These are phyloP conservation scores for Triangularia setosa DNA, from an alignment of 2,329 filamentous ascomycete genomes.

Conservation along the genomic window DNA sequence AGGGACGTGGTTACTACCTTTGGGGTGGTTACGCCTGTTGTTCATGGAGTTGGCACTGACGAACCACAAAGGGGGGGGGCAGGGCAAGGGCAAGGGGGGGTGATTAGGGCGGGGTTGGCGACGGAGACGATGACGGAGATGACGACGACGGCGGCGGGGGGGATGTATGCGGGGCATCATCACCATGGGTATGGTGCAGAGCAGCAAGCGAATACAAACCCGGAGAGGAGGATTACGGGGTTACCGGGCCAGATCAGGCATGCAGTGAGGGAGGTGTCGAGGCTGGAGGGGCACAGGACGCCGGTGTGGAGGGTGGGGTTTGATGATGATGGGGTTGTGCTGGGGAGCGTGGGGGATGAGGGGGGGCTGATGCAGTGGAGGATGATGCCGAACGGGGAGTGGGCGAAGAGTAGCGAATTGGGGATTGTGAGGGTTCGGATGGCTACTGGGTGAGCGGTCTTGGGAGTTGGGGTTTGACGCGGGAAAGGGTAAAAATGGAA, in stretches of 20 bases:
- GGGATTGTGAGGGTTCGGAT: conserved; percentile 55
- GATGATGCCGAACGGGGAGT: conserved; percentile 53
- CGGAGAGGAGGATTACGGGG: conserved; percentile 51
- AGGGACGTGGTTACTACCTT: neutral
- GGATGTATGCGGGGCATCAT: neutral
- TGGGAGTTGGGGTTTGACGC: neutral
- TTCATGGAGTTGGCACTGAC: neutral
- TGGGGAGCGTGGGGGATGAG: conserved; percentile 74
- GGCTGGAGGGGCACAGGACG: conserved; percentile 62
- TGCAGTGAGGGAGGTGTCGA: conserved; percentile 58
- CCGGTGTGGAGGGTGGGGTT: conserved; percentile 76
- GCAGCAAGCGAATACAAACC: conserved; percentile 27
- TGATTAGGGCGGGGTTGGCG: conserved; percentile 10
- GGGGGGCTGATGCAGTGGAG: conserved; percentile 62
- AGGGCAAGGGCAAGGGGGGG: conserved; percentile 21
- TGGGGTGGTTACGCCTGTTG: neutral
- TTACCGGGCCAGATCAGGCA: conserved; percentile 65
- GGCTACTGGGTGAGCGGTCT: conserved; percentile 33
- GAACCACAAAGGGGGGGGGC: neutral
- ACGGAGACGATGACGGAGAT: no score
- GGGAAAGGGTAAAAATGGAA: neutral
- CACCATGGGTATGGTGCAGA: neutral
- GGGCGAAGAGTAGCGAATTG: conserved; percentile 59
- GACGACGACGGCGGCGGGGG: conserved; percentile 19
- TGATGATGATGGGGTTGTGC: conserved; percentile 64